Evolutionary conservation across 169 alveolate species (phyloP).

Genomic region (Eimeria zaria): DNA sequence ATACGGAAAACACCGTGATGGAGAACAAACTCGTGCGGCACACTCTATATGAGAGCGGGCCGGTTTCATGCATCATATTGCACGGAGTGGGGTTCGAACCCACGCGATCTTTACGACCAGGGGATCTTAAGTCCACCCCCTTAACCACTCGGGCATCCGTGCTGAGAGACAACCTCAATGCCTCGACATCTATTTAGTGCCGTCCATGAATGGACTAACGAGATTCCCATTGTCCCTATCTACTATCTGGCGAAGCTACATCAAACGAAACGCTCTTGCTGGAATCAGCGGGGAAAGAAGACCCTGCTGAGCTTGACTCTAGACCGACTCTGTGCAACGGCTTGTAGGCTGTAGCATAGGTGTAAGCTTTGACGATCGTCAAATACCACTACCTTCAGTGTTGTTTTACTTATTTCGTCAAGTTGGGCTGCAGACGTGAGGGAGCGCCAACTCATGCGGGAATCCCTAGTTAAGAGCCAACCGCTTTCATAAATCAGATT

Average conservation of each 20-base stretch:
- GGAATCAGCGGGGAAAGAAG: constrained; percentile 97
- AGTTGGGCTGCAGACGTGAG: too few relatives aligned
- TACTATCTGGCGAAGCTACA: constrained; percentile 97
- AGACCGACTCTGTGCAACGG: constrained; percentile 96
- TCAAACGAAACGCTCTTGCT: constrained; percentile 98
- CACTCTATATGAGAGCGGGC: too few relatives aligned
- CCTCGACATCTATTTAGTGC: constrained; percentile 96
- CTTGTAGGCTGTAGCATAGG: constrained; percentile 95
- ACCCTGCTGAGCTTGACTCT: constrained; percentile 98
- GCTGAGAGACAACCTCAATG: too few relatives aligned
- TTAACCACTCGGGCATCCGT: constrained; percentile 99
- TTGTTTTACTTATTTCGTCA: constrained; percentile 93
- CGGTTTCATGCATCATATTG: too few relatives aligned
- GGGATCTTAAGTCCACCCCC: constrained; percentile 99
- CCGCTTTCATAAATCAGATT: too few relatives aligned
- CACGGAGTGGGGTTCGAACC: constrained; percentile 99
- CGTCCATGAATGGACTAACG: constrained; percentile 96
- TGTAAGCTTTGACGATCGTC: constrained; percentile 94
- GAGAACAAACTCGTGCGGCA: too few relatives aligned
- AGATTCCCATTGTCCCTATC: constrained; percentile 97
- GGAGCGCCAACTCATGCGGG: too few relatives aligned
- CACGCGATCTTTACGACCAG: constrained; percentile 98
- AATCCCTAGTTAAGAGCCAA: too few relatives aligned
- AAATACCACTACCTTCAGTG: constrained; percentile 95
- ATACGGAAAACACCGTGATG: too few relatives aligned